Evolutionary conservation across 2,329 filamentous ascomycete species (phyloP).

Genomic region (Pseudocercospora pini-densiflorae): DNA sequence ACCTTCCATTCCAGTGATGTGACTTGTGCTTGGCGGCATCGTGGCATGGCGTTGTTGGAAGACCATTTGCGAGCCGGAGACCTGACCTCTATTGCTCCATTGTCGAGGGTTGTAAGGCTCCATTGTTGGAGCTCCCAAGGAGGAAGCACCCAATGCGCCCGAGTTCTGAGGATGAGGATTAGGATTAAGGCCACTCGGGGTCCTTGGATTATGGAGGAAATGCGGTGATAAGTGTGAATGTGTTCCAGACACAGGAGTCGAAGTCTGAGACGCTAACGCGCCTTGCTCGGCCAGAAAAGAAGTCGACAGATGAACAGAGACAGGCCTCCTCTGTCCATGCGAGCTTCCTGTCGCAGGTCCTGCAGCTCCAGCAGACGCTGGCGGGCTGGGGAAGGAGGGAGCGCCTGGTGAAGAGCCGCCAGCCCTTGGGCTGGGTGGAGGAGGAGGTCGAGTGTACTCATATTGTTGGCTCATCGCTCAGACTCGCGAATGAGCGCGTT

Average conservation of each 20-base stretch:
- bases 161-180: conserved; percentile 29
- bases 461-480: conserved; percentile 38
- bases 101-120: conserved; percentile 56
- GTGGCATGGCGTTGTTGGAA: conserved; percentile 37
- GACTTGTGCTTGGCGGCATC: conserved; percentile 40
- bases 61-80: conserved; percentile 44
- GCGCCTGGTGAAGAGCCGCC: conserved; percentile 26
- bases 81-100: conserved; percentile 49
- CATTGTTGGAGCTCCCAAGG: conserved; percentile 33
- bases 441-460: conserved; percentile 34
- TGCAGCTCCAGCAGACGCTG: conserved; percentile 38
- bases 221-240: conserved; percentile 32
- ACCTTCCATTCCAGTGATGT: conserved; percentile 56
- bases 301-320: conserved; percentile 29
- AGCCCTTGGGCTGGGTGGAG: conserved; percentile 24
- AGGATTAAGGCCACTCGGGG: conserved; percentile 31
- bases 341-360: conserved; percentile 20
- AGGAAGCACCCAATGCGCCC: conserved; percentile 21
- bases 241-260: conserved; percentile 43
- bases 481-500: conserved; percentile 28
- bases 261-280: conserved; percentile 42
- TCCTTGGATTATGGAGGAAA: conserved; percentile 33
- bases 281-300: conserved; percentile 36
- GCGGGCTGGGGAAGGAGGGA: conserved; percentile 30
- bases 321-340: conserved; percentile 20